These are phyloP conservation scores for Tolypocladium tropicale DNA, from an alignment of 2,329 filamentous ascomycete species.

Conservation along the genomic window DNA sequence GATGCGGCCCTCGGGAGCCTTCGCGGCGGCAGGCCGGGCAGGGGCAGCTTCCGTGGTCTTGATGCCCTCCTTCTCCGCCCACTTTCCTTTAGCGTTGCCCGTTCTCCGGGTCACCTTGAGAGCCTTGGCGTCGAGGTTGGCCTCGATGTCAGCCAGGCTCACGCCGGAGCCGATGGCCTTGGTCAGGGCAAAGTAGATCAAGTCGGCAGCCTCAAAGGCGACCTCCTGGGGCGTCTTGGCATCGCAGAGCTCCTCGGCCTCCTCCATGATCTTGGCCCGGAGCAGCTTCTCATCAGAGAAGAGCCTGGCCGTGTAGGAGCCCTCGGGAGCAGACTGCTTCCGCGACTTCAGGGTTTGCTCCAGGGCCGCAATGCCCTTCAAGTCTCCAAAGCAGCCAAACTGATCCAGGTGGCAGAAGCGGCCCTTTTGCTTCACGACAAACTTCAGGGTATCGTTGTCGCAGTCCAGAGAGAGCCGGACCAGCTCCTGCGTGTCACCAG, in stretches of 20 bases:
- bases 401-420: conserved; percentile 92
- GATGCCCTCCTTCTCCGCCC: conserved; percentile 75
- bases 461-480: conserved; percentile 81
- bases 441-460: conserved; percentile 85
- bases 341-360: conserved; percentile 79
- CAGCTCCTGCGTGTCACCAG: conserved; percentile 86
- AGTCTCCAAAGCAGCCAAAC: conserved; percentile 82
- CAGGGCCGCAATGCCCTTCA: conserved; percentile 69
- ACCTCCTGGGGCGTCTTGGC: conserved; percentile 74
- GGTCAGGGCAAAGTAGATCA: conserved; percentile 91
- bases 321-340: conserved; percentile 71
- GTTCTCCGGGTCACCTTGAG: conserved; percentile 88
- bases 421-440: conserved; percentile 82
- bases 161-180: conserved; percentile 82
- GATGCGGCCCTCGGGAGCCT: conserved; percentile 47
- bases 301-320: conserved; percentile 86
- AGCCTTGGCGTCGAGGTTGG: conserved; percentile 86
- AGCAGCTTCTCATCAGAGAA: conserved; percentile 88
- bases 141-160: conserved; percentile 78
- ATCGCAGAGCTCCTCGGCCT: conserved; percentile 88
- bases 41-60: conserved; percentile 26
- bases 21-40: conserved; percentile 22
- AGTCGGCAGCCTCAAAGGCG: conserved; percentile 87
- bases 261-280: conserved; percentile 95
- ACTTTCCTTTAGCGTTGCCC: conserved; percentile 90